phyloP scores from a whole-genome alignment of 2,329 filamentous ascomycete genomes.

The Ambrosiella cleistominuta region DNA sequence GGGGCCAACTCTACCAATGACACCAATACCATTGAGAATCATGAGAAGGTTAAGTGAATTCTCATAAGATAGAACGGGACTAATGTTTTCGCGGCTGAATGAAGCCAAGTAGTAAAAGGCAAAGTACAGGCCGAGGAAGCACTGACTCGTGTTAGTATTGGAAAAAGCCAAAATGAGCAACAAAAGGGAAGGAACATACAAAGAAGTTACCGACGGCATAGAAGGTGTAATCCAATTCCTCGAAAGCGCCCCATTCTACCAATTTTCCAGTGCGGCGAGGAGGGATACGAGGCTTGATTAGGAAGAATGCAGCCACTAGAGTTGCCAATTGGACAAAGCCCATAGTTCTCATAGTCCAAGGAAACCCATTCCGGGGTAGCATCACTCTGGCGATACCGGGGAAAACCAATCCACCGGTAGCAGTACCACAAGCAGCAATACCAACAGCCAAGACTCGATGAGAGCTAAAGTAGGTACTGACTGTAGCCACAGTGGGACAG shows the following conservation, averaged over 20 bases:
- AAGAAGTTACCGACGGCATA: constrained; percentile 22
- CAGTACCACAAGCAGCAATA: constrained; percentile 40
- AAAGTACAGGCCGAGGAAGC: constrained; percentile 37
- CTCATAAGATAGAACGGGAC: constrained; percentile 24
- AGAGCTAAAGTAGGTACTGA: constrained; percentile 47
- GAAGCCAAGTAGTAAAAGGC: constrained; percentile 41
- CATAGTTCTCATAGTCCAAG: constrained; percentile 39
- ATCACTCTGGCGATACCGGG: constrained; percentile 20
- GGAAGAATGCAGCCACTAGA: constrained; percentile 22
- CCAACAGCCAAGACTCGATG: constrained; percentile 43
- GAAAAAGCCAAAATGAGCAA: not conserved
- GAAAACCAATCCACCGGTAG: constrained; percentile 41
- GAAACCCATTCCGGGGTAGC: constrained; percentile 15
- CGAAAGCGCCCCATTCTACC: constrained; percentile 29
- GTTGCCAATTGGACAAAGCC: constrained; percentile 39
- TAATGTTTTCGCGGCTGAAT: constrained; percentile 27
- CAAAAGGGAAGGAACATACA: constrained; percentile 1
- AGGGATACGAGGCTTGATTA: constrained; percentile 25
- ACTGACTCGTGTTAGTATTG: constrained; percentile 16
- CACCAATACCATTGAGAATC: constrained; percentile 45
- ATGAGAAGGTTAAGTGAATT: constrained; percentile 43
- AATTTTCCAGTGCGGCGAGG: constrained; percentile 25
- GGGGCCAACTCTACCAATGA: constrained; percentile 39
- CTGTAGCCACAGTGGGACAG: constrained; percentile 43
- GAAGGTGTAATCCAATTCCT: constrained; percentile 27